Base-by-base conservation (phyloP, 306 rosid species). In the Gynostemma pentaphyllum region DNA sequence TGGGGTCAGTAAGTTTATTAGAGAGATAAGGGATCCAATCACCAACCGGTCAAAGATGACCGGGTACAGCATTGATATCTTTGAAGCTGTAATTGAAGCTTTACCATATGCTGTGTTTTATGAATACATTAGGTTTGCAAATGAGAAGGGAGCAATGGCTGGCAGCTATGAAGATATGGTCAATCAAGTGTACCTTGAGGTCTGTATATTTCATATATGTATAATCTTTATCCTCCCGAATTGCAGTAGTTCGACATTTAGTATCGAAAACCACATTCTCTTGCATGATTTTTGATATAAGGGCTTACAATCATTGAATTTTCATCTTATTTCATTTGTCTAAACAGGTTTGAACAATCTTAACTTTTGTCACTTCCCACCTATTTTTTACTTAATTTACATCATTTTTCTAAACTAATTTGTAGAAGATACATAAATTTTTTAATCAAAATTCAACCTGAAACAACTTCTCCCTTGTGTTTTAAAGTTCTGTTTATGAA, bases 121-220 rank as follows among this genome's bases (percentile, higher is more conserved):
- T 9, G 77, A 74, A 2, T 70, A 51, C 61, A 36, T 79, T 64
- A 69, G 52, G 10, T 79, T 54, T 29, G 64, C 48, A 19, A n/a
- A 48, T 13, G 63, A 63, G 5, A 46, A 48, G 42, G 69, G 63
- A 19, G 30, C 13, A 7, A 67, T 59, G 11, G 13, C 36, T 34
- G 74, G 79, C 5, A 75, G 60, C 61, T 79, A 71, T 37, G 76
- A 64, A 16, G 69, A 74, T 0, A 9, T 79, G 49, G 56, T 71
- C 21, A 7, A 64, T 2, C 72, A 74, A 71, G 87, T 88, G 1
- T 64, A 7, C 51, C 27, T 34, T 12, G 77, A 68, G 96, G 96
- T 87, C 62, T 39, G 19, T 64, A 45, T 16, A 50, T 5, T 21
- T 50, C 5, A 0, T 5, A 8, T 16, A n/a, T n/a, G n/a, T n/a